phyloP scores from a whole-genome alignment of 2,329 filamentous ascomycete species.

The Lecanoromycetidae sp. region DNA sequence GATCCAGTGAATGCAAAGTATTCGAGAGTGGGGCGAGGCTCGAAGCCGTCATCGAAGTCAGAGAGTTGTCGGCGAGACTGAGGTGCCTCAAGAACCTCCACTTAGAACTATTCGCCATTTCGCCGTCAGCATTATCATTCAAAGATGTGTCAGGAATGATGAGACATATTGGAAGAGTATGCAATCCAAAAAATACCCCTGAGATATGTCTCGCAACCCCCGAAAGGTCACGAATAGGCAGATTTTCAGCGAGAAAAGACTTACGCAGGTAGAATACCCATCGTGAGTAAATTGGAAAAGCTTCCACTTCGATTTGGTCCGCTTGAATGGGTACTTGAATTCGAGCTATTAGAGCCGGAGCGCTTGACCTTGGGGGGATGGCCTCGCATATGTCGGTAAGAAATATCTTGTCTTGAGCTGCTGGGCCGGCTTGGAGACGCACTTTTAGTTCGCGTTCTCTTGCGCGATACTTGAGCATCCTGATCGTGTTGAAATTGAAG shows the following conservation, averaged over 20 bases:
- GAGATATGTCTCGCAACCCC: no score
- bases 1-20: slow-evolving; percentile 79
- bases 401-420: slow-evolving; percentile 60
- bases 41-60: slow-evolving; percentile 64
- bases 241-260: no score
- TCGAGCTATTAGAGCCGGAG: slow-evolving; percentile 84
- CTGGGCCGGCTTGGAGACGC: slow-evolving; percentile 67
- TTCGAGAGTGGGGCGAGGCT: slow-evolving; percentile 74
- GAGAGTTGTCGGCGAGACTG: slow-evolving; percentile 78
- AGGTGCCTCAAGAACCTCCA: slow-evolving; percentile 93
- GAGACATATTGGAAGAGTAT: no score
- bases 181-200: no score
- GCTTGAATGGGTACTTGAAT: slow-evolving; percentile 59
- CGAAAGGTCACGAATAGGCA: no score
- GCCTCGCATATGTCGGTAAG: slow-evolving; percentile 51
- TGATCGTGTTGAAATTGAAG: slow-evolving; percentile 19
- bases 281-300: slow-evolving; percentile 61
- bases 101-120: no score
- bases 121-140: no score
- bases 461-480: slow-evolving; percentile 17
- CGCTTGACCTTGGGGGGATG: slow-evolving; percentile 64
- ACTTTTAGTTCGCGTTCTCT: slow-evolving; percentile 40
- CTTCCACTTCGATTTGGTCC: slow-evolving; percentile 53
- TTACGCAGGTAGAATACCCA: slow-evolving; percentile 63
- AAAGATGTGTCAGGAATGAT: no score